A percentile compares a stretch with the other conserved stretches of the same genome.
Evolutionary conservation across 371 early-diverging fungal species (phyloP).

Genomic region (Mucor ambiguus): DNA sequence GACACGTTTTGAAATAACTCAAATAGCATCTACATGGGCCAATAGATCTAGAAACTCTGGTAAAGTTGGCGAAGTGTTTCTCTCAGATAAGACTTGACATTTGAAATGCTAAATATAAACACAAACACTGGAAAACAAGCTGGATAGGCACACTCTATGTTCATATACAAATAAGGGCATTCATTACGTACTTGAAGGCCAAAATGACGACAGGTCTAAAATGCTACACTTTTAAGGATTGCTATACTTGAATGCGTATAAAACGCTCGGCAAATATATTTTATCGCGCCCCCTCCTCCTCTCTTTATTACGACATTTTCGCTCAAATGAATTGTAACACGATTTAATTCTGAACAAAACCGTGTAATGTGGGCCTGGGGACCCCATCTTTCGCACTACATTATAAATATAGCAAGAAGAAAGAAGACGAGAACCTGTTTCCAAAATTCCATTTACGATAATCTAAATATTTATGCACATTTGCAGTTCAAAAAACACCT

Average conservation of each 20-base stretch:
- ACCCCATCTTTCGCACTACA: not conserved
- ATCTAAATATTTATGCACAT: conserved; percentile 1
- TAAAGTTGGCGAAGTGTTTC: not conserved
- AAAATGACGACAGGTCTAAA: conserved; percentile 2
- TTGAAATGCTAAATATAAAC: too few relatives aligned
- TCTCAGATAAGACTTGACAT: too few relatives aligned
- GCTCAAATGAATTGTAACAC: not conserved
- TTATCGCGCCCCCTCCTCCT: not conserved
- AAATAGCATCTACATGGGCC: not conserved
- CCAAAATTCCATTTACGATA: not conserved
- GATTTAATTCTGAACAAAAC: conserved; percentile 3
- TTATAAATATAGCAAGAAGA: not conserved
- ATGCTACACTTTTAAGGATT: not conserved
- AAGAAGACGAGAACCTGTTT: not conserved
- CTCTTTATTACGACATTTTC: not conserved
- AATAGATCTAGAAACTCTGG: not conserved
- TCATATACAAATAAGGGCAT: not conserved
- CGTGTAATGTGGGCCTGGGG: not conserved
- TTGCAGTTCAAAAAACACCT: not conserved
- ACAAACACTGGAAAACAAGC: too few relatives aligned
- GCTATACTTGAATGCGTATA: not conserved
- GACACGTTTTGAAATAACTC: not conserved
- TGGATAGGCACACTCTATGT: not conserved
- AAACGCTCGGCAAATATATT: not conserved
- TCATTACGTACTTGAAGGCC: not conserved